Evolutionary conservation across 139 green algal genomes (phyloP).

Genomic region (Tetratostichococcus sp.): DNA sequence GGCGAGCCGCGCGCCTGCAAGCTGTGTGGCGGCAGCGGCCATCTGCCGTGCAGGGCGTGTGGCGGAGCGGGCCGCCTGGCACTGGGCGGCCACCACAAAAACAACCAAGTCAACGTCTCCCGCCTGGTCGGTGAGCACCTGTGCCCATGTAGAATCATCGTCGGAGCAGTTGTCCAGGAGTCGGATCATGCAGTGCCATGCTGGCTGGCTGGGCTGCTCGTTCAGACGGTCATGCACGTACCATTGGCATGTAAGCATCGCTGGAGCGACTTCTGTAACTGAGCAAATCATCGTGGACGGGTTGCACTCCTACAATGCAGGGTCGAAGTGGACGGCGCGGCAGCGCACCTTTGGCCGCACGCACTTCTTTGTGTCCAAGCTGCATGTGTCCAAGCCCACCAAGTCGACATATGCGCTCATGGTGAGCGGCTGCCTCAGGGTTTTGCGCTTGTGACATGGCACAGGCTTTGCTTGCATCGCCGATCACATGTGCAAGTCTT

Average conservation of each 20-base stretch:
- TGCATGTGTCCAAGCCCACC: background rate
- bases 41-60: background rate
- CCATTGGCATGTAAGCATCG: too few relatives aligned
- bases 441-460: too few relatives aligned
- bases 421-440: background rate
- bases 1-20: too few relatives aligned
- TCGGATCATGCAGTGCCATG: too few relatives aligned
- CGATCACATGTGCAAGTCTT: too few relatives aligned
- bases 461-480: too few relatives aligned
- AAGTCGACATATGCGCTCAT: background rate
- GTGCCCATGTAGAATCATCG: too few relatives aligned
- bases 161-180: too few relatives aligned
- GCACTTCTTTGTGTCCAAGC: slow-evolving; percentile 43
- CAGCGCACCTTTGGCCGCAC: slow-evolving; percentile 56
- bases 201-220: too few relatives aligned
- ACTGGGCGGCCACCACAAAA: slow-evolving; percentile 23
- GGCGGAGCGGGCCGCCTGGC: background rate
- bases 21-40: background rate
- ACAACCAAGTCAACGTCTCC: slow-evolving; percentile 17
- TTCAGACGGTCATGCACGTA: too few relatives aligned
- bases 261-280: too few relatives aligned
- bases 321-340: slow-evolving; percentile 62
- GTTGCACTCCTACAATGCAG: slow-evolving; percentile 23
- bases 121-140: slow-evolving; percentile 9
- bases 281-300: too few relatives aligned